A percentile compares a stretch with the other conserved stretches of the same genome.
phyloP scores from a whole-genome alignment of 768 basidiomycete species.

The Leucosporidium creatinivorum region DNA sequence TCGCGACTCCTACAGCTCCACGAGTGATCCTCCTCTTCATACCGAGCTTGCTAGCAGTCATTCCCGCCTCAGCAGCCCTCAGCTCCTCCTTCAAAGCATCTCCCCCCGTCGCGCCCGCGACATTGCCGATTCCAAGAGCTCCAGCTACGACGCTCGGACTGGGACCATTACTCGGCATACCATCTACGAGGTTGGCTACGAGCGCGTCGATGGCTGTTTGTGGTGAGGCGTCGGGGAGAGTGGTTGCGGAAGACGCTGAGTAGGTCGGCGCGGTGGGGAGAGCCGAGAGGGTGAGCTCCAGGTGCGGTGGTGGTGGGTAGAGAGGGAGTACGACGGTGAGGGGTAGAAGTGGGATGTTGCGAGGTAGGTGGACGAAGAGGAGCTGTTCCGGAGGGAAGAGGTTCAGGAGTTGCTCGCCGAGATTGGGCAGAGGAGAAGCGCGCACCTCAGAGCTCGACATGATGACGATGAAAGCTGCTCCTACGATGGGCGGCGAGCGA shows the following conservation, averaged over 20 bases:
- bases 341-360: conserved; percentile 1
- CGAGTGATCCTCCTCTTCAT: background rate
- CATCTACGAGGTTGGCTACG: conserved; percentile 9
- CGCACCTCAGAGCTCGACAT: conserved; percentile 22
- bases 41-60: background rate
- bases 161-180: background rate
- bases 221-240: background rate
- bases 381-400: background rate
- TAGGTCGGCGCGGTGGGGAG: conserved; percentile 3
- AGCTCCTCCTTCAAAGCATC: conserved; percentile 23
- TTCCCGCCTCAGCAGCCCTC: background rate
- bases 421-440: too few relatives aligned
- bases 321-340: conserved; percentile 4
- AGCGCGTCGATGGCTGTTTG: conserved; percentile 14
- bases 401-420: too few relatives aligned
- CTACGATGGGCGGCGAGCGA: conserved; percentile 11
- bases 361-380: conserved; percentile 19
- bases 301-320: background rate
- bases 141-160: background rate
- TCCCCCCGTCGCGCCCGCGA: background rate
- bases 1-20: conserved; percentile 14
- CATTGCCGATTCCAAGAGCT: background rate
- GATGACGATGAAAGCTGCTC: conserved; percentile 21
- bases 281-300: conserved; percentile 7
- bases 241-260: background rate